phyloP scores from a whole-genome alignment of 73 alveolate genomes.

The Tetrahymena thermophila region DNA sequence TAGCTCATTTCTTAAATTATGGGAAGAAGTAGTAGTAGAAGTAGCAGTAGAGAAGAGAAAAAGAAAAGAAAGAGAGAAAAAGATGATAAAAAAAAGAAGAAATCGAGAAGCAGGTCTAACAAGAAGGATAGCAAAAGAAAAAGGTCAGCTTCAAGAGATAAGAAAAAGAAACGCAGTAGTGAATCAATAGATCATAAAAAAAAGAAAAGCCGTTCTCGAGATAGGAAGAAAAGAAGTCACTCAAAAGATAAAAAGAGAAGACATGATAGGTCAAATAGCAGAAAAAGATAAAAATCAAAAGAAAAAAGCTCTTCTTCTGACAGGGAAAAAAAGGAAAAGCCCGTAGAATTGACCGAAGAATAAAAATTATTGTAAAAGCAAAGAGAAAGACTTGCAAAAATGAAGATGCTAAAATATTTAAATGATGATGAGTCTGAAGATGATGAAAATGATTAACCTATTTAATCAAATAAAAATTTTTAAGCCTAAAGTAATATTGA shows the following conservation, averaged over 20 bases:
- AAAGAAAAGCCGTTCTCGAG: conserved; percentile 10
- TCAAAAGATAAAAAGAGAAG: background rate
- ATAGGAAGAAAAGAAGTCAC: conserved; percentile 3
- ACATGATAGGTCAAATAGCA: background rate
- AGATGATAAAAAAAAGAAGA: background rate
- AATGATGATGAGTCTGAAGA: background rate
- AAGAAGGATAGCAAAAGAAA: conserved; percentile 9
- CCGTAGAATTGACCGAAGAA: background rate
- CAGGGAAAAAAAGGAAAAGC: background rate
- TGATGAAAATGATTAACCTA: conserved; percentile 10
- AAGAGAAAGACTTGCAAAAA: conserved; percentile 62
- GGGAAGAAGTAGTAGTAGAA: conserved; percentile 37
- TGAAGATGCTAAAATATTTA: conserved; percentile 25
- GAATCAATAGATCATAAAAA: conserved; percentile 7
- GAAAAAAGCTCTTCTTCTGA: background rate
- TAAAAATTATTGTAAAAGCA: conserved; percentile 30
- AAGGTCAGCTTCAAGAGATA: conserved; percentile 7
- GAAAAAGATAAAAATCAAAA: conserved; percentile 4
- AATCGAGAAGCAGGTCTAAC: background rate
- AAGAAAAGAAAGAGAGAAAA: conserved; percentile 14
- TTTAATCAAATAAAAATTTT: background rate
- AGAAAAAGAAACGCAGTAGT: background rate
- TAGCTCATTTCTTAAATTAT: background rate
- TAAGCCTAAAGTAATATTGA: background rate
- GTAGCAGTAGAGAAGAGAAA: conserved; percentile 16